Base-by-base conservation (phyloP, 2,329 filamentous ascomycete genomes). In the Lizonia empirigonia region DNA sequence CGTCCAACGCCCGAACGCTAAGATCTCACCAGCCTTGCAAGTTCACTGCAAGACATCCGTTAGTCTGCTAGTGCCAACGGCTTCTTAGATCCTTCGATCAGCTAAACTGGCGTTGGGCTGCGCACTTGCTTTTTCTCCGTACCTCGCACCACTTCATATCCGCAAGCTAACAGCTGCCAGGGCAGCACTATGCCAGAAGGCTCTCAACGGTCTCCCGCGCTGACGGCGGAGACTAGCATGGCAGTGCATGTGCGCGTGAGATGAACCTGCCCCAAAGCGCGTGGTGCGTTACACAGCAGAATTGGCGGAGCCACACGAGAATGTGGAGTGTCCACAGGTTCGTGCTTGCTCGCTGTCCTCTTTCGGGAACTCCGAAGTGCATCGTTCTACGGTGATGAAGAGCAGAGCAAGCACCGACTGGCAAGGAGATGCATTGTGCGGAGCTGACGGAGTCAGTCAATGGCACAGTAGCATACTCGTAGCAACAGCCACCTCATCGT, bases 171-270 rank as follows among this genome's bases (percentile, higher is more conserved):
- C 44, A 44, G 20, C 42, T 52, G 61, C 59, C 59, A 65, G 63
- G 62, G 56, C 53, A 55, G 52, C 53, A 55, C 53, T 50, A 54
- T 54, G 50, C 59, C 54, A 52, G 53, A 59, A 62, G 62, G 58
- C 50, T 53, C 44, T 53, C 40, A 62, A 62, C 63, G 57, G 62
- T 34, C 49, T 56, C 57, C 55, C 57, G 53, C 42, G 46, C 55
- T 69, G 67, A 71, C 68, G 66, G 67, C 65, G 69, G 69, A 63
- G 65, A 60, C 69, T 71, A 71, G 67, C 59, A 63, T 41, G 44
- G 39, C 50, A 42, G 58, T 60, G 63, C 60, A 65, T 65, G 62
- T 63, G 57, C 44, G 44, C 47, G 49, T 52, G 32, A 41, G 41
- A 33, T 47, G 48, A 57, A 58, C 62, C 62, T 64, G 57, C 56